Evolutionary conservation across 495 filamentous ascomycete species (phyloP), one percentile per base, ranked within the genome.

Genomic region (Penicillium atrosanguineum): DNA sequence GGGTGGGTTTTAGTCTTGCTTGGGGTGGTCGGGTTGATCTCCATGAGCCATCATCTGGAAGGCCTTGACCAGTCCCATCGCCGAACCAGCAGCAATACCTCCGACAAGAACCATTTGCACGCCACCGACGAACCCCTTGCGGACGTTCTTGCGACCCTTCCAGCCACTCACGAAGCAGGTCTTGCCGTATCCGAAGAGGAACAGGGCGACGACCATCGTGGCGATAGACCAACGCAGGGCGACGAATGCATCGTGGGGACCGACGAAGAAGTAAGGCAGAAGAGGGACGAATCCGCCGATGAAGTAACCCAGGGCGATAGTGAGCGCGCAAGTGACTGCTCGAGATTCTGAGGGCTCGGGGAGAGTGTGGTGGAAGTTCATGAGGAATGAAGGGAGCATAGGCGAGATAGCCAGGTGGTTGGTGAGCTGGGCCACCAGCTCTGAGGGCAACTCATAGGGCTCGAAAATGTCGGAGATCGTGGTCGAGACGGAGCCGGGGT

Each of bases 211-310:
- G 7, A 79, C 77, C 80, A 89, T 91, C 3, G 87, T 79, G 0
- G 70, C 76, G 44, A 91, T 87, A 38, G 85, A 89, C 79, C 84
- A 86, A 19, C 72, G 72, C 60, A 93, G 67, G 19, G 85, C 89
- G 15, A 76, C 44, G 46, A 77, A 74, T 2, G 88, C 83, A n/a
- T 80, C 68, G 3, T 69, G 29, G 11, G 69, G 68, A 0, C 73
- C 72, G 31, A 90, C 83, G 53, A 87, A 87, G 60, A 92, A 86
- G 64, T 92, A 92, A 4, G 88, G 88, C n/a, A 89, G 61, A 7
- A 91, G 67, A 11, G 87, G 87, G 0, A 91, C 69, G 21, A 88
- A 78, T 2, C 89, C 89, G 23, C 87, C 88, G 46, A 91, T 65
- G 55, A 90, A 82, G 67, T 92, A 92, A 7, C 85, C 87, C 7